Evolutionary conservation across 2,329 filamentous ascomycete species (phyloP).

Genomic region (Penicillium sumatraense): DNA sequence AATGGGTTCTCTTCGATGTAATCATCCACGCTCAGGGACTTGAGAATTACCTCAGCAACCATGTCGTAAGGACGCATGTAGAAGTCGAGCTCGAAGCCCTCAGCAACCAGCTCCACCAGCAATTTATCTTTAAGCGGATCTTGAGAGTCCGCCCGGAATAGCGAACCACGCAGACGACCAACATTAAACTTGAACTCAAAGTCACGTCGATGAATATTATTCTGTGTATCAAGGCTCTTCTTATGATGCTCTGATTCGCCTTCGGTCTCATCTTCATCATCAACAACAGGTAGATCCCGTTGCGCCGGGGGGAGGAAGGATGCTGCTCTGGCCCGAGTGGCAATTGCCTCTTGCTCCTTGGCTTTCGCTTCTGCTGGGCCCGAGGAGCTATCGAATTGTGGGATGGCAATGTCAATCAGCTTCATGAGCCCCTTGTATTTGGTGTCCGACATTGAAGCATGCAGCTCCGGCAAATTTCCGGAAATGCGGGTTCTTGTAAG

Average conservation of each 20-base stretch:
- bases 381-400: conserved; percentile 67
- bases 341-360: conserved; percentile 34
- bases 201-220: conserved; percentile 82
- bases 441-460: conserved; percentile 87
- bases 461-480: conserved; percentile 87
- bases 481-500: conserved; percentile 90
- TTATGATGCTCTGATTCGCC: conserved; percentile 65
- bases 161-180: conserved; percentile 87
- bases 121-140: conserved; percentile 76
- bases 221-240: conserved; percentile 51
- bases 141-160: conserved; percentile 85
- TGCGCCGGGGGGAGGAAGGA: conserved; percentile 75
- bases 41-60: conserved; percentile 86
- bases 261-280: conserved; percentile 66
- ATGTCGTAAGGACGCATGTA: conserved; percentile 90
- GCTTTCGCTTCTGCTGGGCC: conserved; percentile 38
- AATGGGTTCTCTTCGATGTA: conserved; percentile 86
- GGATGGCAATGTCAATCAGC: conserved; percentile 92
- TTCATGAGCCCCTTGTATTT: conserved; percentile 99
- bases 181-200: conserved; percentile 98
- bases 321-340: conserved; percentile 62
- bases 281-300: conserved; percentile 77
- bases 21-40: conserved; percentile 87
- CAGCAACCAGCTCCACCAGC: conserved; percentile 87
- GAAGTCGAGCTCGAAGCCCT: conserved; percentile 85